Base-by-base conservation (phyloP, 116 monocot genomes). In the Papilionanthe hybrid region DNA sequence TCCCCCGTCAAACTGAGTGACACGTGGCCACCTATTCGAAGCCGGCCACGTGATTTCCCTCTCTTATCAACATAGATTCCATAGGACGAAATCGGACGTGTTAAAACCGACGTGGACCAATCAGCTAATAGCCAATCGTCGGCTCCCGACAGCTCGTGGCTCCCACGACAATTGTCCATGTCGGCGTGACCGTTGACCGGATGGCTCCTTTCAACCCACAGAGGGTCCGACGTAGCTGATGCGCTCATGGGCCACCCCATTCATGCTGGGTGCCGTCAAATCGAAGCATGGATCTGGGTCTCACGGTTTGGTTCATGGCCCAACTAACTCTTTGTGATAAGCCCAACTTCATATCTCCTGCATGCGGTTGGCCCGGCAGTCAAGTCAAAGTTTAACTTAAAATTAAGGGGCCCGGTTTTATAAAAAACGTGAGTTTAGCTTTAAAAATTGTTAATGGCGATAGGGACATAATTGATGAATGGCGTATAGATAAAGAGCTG, bases 251-350 rank as follows among this genome's bases (percentile, higher is more conserved):
- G 60, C 23, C 37, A 9, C 60, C 25, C 7, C 23, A n/a, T 6
- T 22, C 9, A 7, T 6, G 68, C 30, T 68, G 68, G 68, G 20
- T 30, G 68, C 69, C 69, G 32, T 69, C 69, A 69, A 69, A 69
- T 69, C 69, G 69, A 12, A 37, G 37, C 69, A 32, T 69, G 32
- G 69, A 69, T n/a, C 32, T 17, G 69, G 69, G 69, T 69, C 13
- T 2, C 32, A 15, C 37, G 30, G 69, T 69, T 32, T 15, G 69
- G 69, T 69, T 69, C 32, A 4, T 1, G 1, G 69, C 7, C 69
- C 69, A 3, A 10, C 32, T 17, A 13, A 7, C 32, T 28, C 66
- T 9, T 30, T 60, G 0, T 23, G 1, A 53, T 1, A 23, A 23
- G 60, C 60, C 60, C 60, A 60, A 22, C 5, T 22, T 6, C 8